Evolutionary conservation across 805 yeast genomes (phyloP).

Genomic region (Ogataea glucozyma): DNA sequence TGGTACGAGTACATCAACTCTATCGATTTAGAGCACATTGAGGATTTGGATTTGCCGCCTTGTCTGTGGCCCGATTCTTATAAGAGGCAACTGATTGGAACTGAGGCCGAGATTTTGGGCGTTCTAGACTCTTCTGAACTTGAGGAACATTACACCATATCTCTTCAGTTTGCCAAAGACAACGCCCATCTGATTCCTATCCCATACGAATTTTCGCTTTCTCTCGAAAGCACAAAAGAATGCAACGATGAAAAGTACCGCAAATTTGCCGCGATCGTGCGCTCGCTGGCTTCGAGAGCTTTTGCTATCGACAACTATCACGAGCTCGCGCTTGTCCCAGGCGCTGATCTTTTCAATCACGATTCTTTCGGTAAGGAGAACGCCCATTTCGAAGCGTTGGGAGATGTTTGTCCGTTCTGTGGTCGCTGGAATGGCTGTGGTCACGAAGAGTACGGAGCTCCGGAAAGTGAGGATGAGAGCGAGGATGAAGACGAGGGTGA

Average conservation of each 20-base stretch:
- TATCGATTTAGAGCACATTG: constrained; percentile 38
- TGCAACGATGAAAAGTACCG: constrained; percentile 36
- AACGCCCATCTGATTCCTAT: constrained; percentile 32
- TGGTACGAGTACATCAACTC: constrained; percentile 70
- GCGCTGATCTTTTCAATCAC: constrained; percentile 89
- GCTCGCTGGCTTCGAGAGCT: constrained; percentile 72
- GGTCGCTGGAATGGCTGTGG: constrained; percentile 36
- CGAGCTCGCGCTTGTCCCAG: constrained; percentile 79
- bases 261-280: constrained; percentile 57
- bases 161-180: constrained; percentile 43
- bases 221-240: constrained; percentile 17
- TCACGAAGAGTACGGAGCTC: constrained; percentile 32
- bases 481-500: constrained; percentile 24
- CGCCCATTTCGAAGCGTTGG: constrained; percentile 63
- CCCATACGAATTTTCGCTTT: constrained; percentile 39
- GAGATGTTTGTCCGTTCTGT: constrained; percentile 38
- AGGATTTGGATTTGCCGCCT: constrained; percentile 50
- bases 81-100: constrained; percentile 50
- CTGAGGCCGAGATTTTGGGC: constrained; percentile 63
- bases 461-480: constrained; percentile 30
- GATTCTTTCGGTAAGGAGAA: constrained; percentile 50
- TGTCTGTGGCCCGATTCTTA: constrained; percentile 61
- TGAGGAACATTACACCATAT: constrained; percentile 40
- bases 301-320: constrained; percentile 78
- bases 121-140: constrained; percentile 53